Evolutionary conservation across 1,139 yeast species (phyloP).

Genomic region (Yamadazyma epiphylla): DNA sequence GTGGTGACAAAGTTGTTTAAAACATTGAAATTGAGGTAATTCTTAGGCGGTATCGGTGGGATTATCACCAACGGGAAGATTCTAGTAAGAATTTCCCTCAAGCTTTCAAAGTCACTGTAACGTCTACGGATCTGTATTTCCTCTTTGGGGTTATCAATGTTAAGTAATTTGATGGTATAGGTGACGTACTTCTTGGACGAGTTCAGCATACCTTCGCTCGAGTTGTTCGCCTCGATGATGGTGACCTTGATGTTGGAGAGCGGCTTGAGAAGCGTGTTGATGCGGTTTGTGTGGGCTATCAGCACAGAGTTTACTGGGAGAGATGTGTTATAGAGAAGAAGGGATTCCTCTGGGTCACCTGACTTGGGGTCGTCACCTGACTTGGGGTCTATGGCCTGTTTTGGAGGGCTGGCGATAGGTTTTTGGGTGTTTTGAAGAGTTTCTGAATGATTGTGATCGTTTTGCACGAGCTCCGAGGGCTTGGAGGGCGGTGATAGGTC

Average conservation of each 20-base stretch:
- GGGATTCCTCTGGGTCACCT: too few relatives aligned
- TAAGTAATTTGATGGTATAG: conserved; percentile 65
- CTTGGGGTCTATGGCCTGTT: too few relatives aligned
- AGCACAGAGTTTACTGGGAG: conserved; percentile 30
- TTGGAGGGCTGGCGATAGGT: conserved; percentile 2
- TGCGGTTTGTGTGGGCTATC: conserved; percentile 37
- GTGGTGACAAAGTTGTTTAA: conserved; percentile 32
- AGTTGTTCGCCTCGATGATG: conserved; percentile 74
- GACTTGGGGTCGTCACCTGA: too few relatives aligned
- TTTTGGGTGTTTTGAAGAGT: conserved; percentile 1
- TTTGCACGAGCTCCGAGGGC: not conserved
- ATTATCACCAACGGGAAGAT: conserved; percentile 78
- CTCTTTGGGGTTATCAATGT: conserved; percentile 28
- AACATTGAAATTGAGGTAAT: conserved; percentile 40
- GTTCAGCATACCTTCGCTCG: conserved; percentile 64
- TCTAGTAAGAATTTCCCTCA: conserved; percentile 64
- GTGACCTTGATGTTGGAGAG: conserved; percentile 37
- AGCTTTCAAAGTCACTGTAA: conserved; percentile 87
- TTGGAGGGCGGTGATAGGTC: too few relatives aligned
- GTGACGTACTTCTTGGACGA: conserved; percentile 68
- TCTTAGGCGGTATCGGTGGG: conserved; percentile 96
- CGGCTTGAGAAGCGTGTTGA: conserved; percentile 31
- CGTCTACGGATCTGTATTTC: conserved; percentile 70
- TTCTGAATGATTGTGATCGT: conserved; percentile 5
- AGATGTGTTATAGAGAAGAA: too few relatives aligned